Base-by-base conservation (phyloP, 164 flowering plant genomes). In the Litsea cubeba region DNA sequence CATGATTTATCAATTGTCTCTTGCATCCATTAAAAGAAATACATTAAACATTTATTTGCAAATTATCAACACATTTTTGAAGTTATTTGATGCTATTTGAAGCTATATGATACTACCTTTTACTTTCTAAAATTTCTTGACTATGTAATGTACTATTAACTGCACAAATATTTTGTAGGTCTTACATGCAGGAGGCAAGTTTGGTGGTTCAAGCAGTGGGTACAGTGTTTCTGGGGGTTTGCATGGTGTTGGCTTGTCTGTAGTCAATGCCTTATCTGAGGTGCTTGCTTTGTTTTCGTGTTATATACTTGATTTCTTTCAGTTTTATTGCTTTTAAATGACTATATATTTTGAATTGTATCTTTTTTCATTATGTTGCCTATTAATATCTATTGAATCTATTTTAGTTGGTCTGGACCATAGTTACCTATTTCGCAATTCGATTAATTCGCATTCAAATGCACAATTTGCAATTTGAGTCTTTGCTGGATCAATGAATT, bases 151-250 rank as follows among this genome's bases (percentile, higher is more conserved):
- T 14, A 54, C 60, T 54, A 15, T 66, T 12, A 30, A 25, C 17
- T 32, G 40, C 26, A 25, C 28, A 12, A 30, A 30, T 25, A 66
- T 79, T 78, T 24, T 88, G 79, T 89, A 95, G 99, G 87, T 96
- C 50, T 81, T 96, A 79, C 99, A 96, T 85, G 99, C 99, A 5
- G 97, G 99, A 80, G 99, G 99, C n/a, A 96, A 96, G 78, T 96
- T 96, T 86, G 99, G 99, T 80, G 98, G 98, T 76, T 80, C 89
- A 65, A 92, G 92, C 79, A 93, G 98, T 83, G 99, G 99, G 46
- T 96, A 96, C 67, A 90, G 85, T 82, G 98, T 96, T 23, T 91
- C 98, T 50, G 99, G 99, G 75, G 99, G 99, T 66, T 74, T 96
- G 76, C 99, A 96, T 83, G 98, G 99, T 64, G 99, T 96, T 70